Evolutionary conservation across 129 eudicot genomes (phyloP).

Genomic region (carrot (Daucus carota)): DNA sequence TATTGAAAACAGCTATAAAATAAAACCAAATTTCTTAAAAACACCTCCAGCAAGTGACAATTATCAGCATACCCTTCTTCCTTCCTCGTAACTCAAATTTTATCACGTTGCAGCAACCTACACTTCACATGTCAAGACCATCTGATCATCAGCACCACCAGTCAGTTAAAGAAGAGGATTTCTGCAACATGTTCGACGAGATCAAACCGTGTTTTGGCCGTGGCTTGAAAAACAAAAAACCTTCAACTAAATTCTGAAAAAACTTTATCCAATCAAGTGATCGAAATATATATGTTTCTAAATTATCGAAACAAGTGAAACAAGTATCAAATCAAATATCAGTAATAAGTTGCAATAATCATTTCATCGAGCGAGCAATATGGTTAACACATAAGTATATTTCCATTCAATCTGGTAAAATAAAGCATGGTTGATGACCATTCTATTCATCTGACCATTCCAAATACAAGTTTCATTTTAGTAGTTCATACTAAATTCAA

Average conservation of each 20-base stretch:
- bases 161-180: conserved; percentile 73
- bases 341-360: too few relatives aligned
- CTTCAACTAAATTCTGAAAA: conserved; percentile 38
- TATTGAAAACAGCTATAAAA: conserved; percentile 91
- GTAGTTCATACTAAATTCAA: too few relatives aligned
- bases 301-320: neutral
- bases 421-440: too few relatives aligned
- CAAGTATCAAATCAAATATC: too few relatives aligned
- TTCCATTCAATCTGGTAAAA: too few relatives aligned
- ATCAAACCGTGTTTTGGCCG: conserved; percentile 96
- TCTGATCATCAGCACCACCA: conserved; percentile 15
- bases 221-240: conserved; percentile 91
- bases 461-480: too few relatives aligned
- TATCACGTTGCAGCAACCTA: conserved; percentile 22
- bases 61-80: conserved; percentile 31
- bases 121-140: neutral
- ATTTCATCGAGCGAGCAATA: too few relatives aligned
- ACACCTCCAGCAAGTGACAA: conserved; percentile 40
- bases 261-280: neutral
- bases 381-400: too few relatives aligned
- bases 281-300: neutral
- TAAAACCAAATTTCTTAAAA: conserved; percentile 45
- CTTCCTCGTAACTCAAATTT: conserved; percentile 33
- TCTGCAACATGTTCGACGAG: conserved; percentile 84
- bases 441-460: too few relatives aligned